Conservation (phyloP, 1,284 basidiomycete species). For the Rhodofomes roseus region DNA sequence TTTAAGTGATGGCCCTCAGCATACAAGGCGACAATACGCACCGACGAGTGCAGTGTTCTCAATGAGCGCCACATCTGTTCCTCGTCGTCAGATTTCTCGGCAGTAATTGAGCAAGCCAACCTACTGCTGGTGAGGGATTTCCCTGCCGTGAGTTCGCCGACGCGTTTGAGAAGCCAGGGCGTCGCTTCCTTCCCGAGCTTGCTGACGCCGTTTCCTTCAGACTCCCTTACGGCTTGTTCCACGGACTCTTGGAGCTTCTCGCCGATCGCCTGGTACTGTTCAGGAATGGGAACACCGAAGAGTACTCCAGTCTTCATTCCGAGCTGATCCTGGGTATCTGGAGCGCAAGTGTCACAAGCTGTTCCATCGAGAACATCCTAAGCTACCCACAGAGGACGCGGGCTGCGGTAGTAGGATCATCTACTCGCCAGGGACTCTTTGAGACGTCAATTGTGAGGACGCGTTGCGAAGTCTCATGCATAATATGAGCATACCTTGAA, state of each 20-base stretch:
- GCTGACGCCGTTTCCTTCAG: slow-evolving; percentile 78
- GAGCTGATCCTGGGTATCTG: slow-evolving; percentile 61
- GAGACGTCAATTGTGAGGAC: slow-evolving; percentile 3
- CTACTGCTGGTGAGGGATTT: slow-evolving; percentile 70
- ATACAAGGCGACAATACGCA: slow-evolving; percentile 28
- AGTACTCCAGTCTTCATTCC: slow-evolving; percentile 71
- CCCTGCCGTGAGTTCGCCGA: slow-evolving; percentile 80
- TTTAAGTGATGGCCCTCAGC: neutral
- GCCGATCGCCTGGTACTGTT: slow-evolving; percentile 67
- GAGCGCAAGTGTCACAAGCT: neutral
- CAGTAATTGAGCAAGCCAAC: slow-evolving; percentile 21
- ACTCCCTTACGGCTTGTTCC: slow-evolving; percentile 83
- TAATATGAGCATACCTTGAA: slow-evolving; percentile 68
- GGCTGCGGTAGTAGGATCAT: slow-evolving; percentile 62
- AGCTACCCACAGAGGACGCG: slow-evolving; percentile 58
- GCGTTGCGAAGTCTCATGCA: no score
- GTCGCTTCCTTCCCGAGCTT: slow-evolving; percentile 89
- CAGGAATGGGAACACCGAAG: slow-evolving; percentile 90
- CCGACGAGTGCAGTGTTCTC: slow-evolving; percentile 91
- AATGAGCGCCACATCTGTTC: slow-evolving; percentile 80
- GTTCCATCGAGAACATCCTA: neutral
- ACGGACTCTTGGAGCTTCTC: slow-evolving; percentile 75
- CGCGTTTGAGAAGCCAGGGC: slow-evolving; percentile 89
- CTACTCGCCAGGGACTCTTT: slow-evolving; percentile 71
- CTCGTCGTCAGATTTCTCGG: neutral